Base-by-base conservation (phyloP, 2,329 filamentous ascomycete genomes). In the Nigrograna mackinnonii region DNA sequence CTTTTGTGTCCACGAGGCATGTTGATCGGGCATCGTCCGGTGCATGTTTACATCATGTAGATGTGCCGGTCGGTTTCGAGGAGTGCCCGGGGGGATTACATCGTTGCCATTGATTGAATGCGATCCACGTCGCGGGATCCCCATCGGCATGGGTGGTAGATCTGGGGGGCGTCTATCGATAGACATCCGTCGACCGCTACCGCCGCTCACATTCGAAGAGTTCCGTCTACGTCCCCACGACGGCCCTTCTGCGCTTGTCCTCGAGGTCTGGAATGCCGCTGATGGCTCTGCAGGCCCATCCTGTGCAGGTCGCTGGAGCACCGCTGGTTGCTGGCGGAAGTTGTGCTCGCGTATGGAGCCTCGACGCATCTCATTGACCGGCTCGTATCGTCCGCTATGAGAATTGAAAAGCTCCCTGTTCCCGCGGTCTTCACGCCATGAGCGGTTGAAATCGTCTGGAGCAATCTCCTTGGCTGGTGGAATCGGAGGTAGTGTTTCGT, bases 1-100 rank as follows among this genome's bases (percentile, higher is more conserved):
- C 24, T 44, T 53, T 33, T 62, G 62, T 11, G 52, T 45, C 39
- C 53, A 52, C 6, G 56, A 50, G 54, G 58, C 22, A 32, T 46
- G 46, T 21, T 50, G 46, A 20, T 48, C 44, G 13, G 50, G 34
- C 22, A 52, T 38, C 24, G 51, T 28, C 88, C 90, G 66, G 95
- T 96, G 68, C 95, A 92, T 49, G 89, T 95, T 75, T 95, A 96
- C 74, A 89, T 96, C 69, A 95, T 96, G 71, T 92, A 44, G 52
- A 22, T 43, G 38, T 21, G 46, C 37, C 22, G 54, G 48, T 21
- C 44, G 43, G 20, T 55, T 54, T 20, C 59, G 60, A 22, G 55
- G 49, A 5, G 51, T 47, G n/a, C 46, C 53, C 37, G 60, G 37
- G 20, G 50, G 48, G 18, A 40, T 40, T 37, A 49, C 39, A 16